These are phyloP conservation scores for Aspergillus sergii DNA, from an alignment of 2,329 filamentous ascomycete species.

Conservation along the genomic window DNA sequence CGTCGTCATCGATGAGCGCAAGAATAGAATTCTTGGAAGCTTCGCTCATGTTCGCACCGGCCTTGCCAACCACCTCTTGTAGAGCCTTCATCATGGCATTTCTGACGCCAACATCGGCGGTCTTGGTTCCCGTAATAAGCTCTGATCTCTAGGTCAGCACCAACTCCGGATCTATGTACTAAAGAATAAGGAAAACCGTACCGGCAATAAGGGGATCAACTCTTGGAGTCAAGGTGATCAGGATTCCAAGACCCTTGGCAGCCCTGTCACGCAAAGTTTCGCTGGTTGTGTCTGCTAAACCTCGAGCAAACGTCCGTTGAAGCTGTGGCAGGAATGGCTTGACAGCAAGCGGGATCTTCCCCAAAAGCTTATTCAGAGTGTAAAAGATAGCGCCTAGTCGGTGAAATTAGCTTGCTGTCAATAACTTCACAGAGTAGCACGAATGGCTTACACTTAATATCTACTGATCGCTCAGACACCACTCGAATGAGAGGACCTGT, in stretches of 20 bases:
- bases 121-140: slow-evolving; percentile 93
- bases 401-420: slow-evolving; percentile 21
- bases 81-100: slow-evolving; percentile 96
- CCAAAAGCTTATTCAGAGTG: slow-evolving; percentile 89
- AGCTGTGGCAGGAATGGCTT: slow-evolving; percentile 97
- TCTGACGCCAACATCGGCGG: slow-evolving; percentile 79
- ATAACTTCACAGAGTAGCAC: background rate
- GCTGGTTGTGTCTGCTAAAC: slow-evolving; percentile 88
- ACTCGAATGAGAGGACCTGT: slow-evolving; percentile 97
- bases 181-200: slow-evolving; percentile 24
- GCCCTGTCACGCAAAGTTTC: slow-evolving; percentile 84
- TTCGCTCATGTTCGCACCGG: slow-evolving; percentile 92
- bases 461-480: slow-evolving; percentile 91
- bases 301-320: slow-evolving; percentile 95
- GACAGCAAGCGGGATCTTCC: slow-evolving; percentile 93
- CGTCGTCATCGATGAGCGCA: slow-evolving; percentile 82
- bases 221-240: slow-evolving; percentile 93
- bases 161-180: slow-evolving; percentile 4
- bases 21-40: slow-evolving; percentile 83
- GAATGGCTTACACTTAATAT: slow-evolving; percentile 69
- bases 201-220: slow-evolving; percentile 86
- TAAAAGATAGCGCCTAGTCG: slow-evolving; percentile 78
- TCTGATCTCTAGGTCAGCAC: slow-evolving; percentile 52
- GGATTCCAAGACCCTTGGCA: slow-evolving; percentile 87
- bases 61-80: slow-evolving; percentile 95